Conservation (phyloP, 352 stramenopile species). For the Halophytophthora batemanensis region DNA sequence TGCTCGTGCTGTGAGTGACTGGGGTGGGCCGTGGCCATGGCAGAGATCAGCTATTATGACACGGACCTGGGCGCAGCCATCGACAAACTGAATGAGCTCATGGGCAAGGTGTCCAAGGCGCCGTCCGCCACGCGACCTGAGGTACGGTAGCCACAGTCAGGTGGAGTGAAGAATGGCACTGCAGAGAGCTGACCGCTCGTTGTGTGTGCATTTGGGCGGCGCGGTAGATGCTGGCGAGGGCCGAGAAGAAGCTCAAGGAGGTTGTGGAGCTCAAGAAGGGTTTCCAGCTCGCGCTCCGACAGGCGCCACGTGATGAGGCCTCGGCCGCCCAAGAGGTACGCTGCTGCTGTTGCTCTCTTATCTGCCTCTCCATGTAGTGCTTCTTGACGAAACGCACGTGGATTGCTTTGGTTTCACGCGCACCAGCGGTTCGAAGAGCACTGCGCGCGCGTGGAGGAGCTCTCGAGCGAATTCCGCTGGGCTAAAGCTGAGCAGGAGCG, state of each 20-base stretch:
- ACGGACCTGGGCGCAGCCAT: conserved; percentile 81
- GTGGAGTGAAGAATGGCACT: no score
- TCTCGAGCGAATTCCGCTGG: conserved; percentile 78
- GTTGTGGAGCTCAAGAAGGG: conserved; percentile 84
- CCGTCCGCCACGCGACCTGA: conserved; percentile 65
- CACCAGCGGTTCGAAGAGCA: conserved; percentile 84
- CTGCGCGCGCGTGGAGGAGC: conserved; percentile 71
- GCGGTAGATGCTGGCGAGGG: conserved; percentile 61
- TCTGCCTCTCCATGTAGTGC: background rate
- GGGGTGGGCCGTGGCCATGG: conserved; percentile 33
- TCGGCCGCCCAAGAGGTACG: conserved; percentile 67
- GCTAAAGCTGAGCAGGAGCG: conserved; percentile 76
- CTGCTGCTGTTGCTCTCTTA: background rate
- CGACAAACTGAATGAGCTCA: conserved; percentile 81
- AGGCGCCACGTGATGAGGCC: conserved; percentile 69
- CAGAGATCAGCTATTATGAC: conserved; percentile 88
- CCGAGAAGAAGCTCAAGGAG: conserved; percentile 83
- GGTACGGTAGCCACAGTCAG: conserved; percentile 29
- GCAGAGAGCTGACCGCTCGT: background rate
- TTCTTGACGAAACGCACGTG: background rate
- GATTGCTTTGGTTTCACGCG: background rate
- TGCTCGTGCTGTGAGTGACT: background rate
- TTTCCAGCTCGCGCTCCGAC: conserved; percentile 75
- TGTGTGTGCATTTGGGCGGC: background rate
- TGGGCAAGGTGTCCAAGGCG: conserved; percentile 80